A percentile compares a stretch with the other conserved stretches of the same genome.
These are phyloP conservation scores for Claviceps sp. DNA, from an alignment of 2,329 filamentous ascomycete genomes.

Conservation along the genomic window DNA sequence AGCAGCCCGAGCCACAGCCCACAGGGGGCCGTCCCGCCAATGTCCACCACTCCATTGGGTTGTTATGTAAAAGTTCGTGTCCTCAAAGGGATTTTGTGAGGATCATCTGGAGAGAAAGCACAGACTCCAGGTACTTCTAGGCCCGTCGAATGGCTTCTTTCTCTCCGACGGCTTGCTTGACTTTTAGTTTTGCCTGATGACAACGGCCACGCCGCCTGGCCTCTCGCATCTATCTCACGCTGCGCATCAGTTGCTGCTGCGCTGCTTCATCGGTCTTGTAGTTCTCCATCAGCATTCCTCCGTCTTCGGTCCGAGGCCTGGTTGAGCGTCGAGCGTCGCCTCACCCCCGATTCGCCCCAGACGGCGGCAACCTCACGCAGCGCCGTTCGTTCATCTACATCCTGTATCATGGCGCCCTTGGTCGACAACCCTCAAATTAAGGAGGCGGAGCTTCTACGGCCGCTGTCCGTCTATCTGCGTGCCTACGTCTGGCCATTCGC, in stretches of 20 bases:
- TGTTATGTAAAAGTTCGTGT: too few species aligned
- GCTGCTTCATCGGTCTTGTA: not conserved
- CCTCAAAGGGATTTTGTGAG: too few species aligned
- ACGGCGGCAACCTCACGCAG: not conserved
- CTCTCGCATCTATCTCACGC: not conserved
- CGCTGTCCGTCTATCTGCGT: slow-evolving; percentile 67
- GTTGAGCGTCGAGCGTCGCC: not conserved
- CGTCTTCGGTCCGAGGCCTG: not conserved
- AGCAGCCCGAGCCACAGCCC: not conserved
- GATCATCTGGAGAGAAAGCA: not conserved
- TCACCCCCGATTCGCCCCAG: slow-evolving; percentile 1
- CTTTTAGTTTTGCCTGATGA: not conserved
- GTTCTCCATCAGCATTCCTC: not conserved
- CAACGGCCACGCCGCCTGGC: slow-evolving; percentile 2
- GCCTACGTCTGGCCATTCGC: slow-evolving; percentile 88
- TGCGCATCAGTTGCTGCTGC: not conserved
- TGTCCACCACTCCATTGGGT: too few species aligned
- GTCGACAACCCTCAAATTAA: slow-evolving; percentile 87
- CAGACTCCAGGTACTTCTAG: not conserved
- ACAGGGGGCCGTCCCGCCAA: not conserved
- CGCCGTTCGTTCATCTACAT: slow-evolving; percentile 4
- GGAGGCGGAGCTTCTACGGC: slow-evolving; percentile 75
- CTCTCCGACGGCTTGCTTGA: not conserved
- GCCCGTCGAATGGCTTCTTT: not conserved
- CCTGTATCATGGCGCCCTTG: slow-evolving; percentile 54